Evolutionary conservation across 805 yeast genomes (phyloP), one percentile per base, ranked within the genome.

Genomic region (Wickerhamiella brachini): DNA sequence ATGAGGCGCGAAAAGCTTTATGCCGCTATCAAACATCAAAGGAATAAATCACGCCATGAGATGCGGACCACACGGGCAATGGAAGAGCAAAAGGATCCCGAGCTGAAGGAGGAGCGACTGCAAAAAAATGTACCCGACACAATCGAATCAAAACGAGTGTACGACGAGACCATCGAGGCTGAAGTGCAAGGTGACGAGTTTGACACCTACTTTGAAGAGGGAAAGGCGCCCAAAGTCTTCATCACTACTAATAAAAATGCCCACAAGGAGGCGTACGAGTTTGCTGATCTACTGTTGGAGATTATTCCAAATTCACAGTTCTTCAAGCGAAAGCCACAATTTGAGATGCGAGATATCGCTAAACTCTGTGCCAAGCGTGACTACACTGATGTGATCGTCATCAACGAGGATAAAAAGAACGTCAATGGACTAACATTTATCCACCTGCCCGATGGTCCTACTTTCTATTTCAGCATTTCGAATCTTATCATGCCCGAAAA

Each of bases 401-500:
- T 93, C 54, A 93, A 93, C 65, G 98, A 93, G 68, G 96, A 87
- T 68, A 89, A 89, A 68, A 93, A 90, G 67, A 76, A 75, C 56
- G 94, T 93, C 39, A 89, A 85, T 49, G 98, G 98, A 1, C 69
- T 93, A 52, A 87, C 97, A 0, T 85, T 93, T 62, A 83, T 93
- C 52, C 96, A 93, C 69, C 73, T 93, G 53, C 98, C 98, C 8
- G 85, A 77, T 45, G 98, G 98, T 0, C 98, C 98, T 38, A 84
- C 97, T 0, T 87, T 87, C 64, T 89, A 90, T 68, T 93, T 93
- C 62, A 82, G 93, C 26, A 71, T 93, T 3, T 73, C 87, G 7
- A 86, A 95, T 2, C 74, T 84, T 44, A 77, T 78, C 15, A 84
- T 85, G 59, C 82, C 89, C 10, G 79, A 85, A 58, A 72, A 77